Conservation (phyloP, 352 stramenopile species). For the Phytophthora quininea region DNA sequence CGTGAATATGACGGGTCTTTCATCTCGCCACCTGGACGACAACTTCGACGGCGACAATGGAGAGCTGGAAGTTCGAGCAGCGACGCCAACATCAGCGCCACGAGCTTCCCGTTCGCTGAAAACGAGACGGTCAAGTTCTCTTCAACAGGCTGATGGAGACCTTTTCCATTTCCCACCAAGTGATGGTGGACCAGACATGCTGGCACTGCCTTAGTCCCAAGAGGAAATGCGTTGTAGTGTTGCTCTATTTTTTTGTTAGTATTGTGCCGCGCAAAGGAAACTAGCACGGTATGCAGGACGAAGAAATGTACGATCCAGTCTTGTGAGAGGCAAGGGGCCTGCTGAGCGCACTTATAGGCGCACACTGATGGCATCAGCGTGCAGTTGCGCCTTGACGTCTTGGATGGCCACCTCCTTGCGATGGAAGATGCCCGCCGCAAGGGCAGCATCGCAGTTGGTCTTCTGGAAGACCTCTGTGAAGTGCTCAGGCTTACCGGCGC, state of each 20-base stretch:
- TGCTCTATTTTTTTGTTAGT: slow-evolving; percentile 31
- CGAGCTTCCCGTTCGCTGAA: background rate
- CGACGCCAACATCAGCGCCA: background rate
- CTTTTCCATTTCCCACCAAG: slow-evolving; percentile 35
- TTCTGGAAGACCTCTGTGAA: slow-evolving; percentile 96
- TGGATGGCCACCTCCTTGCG: slow-evolving; percentile 95
- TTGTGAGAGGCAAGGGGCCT: slow-evolving; percentile 1
- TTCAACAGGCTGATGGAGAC: slow-evolving; percentile 11
- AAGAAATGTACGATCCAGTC: slow-evolving; percentile 5
- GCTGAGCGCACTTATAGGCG: slow-evolving; percentile 42
- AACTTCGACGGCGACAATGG: background rate
- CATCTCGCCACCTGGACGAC: slow-evolving; percentile 1
- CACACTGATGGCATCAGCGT: slow-evolving; percentile 69
- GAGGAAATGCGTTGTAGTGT: slow-evolving; percentile 13
- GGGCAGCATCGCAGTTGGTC: slow-evolving; percentile 92
- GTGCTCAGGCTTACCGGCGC: slow-evolving; percentile 93
- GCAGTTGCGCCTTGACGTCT: slow-evolving; percentile 94
- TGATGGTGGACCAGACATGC: background rate
- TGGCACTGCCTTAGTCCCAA: background rate
- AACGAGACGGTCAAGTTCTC: slow-evolving; percentile 11
- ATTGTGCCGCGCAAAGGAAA: slow-evolving; percentile 1
- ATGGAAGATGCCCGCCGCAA: slow-evolving; percentile 99
- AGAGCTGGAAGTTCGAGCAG: slow-evolving; percentile 17
- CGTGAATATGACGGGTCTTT: background rate
- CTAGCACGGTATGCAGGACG: slow-evolving; percentile 12